Conservation (phyloP, 257 asterid genomes). For the Capsicum rhomboideum region DNA sequence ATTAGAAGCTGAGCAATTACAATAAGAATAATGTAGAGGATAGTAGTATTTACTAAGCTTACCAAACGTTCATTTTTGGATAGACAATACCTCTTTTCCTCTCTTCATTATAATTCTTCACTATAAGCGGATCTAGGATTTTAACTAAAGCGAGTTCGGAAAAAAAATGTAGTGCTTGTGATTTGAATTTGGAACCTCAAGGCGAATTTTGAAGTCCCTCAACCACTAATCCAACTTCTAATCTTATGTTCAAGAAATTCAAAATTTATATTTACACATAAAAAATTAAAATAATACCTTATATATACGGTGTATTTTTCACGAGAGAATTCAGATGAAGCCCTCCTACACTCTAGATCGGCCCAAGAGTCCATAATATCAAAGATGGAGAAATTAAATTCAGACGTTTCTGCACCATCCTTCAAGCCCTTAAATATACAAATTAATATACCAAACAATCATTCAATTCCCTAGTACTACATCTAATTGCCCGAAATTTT, state of each 20-base stretch:
- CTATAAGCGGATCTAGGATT: too few relatives aligned
- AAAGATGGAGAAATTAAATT: background rate
- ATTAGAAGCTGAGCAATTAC: background rate
- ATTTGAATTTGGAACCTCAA: too few relatives aligned
- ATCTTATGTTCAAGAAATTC: too few relatives aligned
- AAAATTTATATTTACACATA: too few relatives aligned
- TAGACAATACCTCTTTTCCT: background rate
- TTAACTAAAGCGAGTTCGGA: too few relatives aligned
- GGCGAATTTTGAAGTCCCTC: too few relatives aligned
- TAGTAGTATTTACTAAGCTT: background rate
- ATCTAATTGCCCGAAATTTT: background rate
- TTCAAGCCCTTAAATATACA: background rate
- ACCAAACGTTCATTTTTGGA: background rate
- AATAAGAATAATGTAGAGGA: background rate
- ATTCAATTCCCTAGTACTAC: background rate
- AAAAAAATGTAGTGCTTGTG: too few relatives aligned
- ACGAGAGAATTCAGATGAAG: too few relatives aligned
- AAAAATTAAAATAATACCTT: too few relatives aligned
- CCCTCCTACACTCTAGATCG: too few relatives aligned
- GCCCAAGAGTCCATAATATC: background rate
- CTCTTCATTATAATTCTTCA: background rate
- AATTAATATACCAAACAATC: background rate
- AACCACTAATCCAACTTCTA: too few relatives aligned
- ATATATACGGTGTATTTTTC: too few relatives aligned
- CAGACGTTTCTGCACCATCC: background rate